Base-by-base conservation (phyloP, 345 rosid genomes). In the Mangifera indica region DNA sequence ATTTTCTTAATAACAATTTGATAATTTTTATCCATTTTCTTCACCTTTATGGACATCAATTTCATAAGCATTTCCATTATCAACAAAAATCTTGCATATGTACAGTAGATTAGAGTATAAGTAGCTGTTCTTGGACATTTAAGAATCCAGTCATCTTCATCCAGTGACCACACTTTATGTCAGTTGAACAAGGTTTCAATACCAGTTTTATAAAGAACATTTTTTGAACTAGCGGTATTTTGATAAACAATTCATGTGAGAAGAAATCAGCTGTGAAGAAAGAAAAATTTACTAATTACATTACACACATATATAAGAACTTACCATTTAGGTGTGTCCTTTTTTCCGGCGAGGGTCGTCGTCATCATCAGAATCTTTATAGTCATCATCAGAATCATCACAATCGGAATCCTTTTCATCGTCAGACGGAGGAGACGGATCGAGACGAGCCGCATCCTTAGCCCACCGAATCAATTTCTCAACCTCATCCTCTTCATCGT, bases 381-480 rank as follows among this genome's bases (percentile, higher is more conserved):
- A 29, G 32, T 29, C 32, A 29, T 29, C 32, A 3, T n/a, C n/a
- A n/a, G n/a, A 80, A 21, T 63, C 74, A 8, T 73, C 63, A 10
- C 70, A 74, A 10, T 75, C 66, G 42, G 42, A 37, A 10, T 70
- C 77, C 0, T 60, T 69, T 0, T 86, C 89, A n/a, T 85, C 91
- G 2, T 86, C 93, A 2, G 32, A 29, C 32, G 3, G 32, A 29
- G 97, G 89, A 81, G 92, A 89, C 22, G 90, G 93, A 69, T 93
- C 93, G 60, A 93, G 90, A 63, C 92, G 92, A 24, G 96, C 96
- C 37, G 96, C 91, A 66, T 93, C 97, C 54, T 71, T 78, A 49
- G 98, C 97, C 97, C 98, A 93, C 14, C 74, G 87, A 29, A 91
- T 88, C 64, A 89, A 69, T 81, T 88, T 93, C 81, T 89, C 91